phyloP scores from a whole-genome alignment of 2,329 filamentous ascomycete genomes.

The Dryadomyces quercus-mongolicae region DNA sequence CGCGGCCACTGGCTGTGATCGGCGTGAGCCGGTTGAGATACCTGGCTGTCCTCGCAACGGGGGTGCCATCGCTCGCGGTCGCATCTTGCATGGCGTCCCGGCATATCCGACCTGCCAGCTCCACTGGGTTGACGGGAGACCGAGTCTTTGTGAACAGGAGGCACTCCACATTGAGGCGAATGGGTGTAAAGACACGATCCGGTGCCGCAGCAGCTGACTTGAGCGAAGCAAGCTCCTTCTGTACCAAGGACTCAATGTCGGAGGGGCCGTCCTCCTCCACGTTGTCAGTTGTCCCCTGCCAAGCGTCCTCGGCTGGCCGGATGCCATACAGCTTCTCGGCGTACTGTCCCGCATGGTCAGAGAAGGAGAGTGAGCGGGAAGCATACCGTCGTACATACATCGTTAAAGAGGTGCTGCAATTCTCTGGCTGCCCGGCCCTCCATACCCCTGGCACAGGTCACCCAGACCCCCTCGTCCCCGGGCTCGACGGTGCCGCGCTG shows the following conservation, averaged over 20 bases:
- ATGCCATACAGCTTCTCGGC: slow-evolving; percentile 49
- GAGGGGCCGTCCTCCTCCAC: slow-evolving; percentile 13
- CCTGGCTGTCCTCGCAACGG: slow-evolving; percentile 29
- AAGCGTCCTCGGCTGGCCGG: slow-evolving; percentile 21
- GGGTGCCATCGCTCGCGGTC: neutral
- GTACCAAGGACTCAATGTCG: slow-evolving; percentile 63
- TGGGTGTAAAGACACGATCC: slow-evolving; percentile 30
- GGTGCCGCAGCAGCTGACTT: slow-evolving; percentile 24
- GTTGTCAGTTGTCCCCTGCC: neutral
- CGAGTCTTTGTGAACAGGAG: slow-evolving; percentile 49
- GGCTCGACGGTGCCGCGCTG: slow-evolving; percentile 42
- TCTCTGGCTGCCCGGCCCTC: slow-evolving; percentile 59
- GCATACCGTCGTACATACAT: slow-evolving; percentile 30
- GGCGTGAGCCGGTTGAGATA: slow-evolving; percentile 49
- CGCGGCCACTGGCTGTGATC: slow-evolving; percentile 43
- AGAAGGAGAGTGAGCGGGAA: neutral
- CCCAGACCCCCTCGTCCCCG: slow-evolving; percentile 66
- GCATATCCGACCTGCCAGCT: slow-evolving; percentile 42
- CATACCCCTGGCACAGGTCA: slow-evolving; percentile 61
- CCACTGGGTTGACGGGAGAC: slow-evolving; percentile 41
- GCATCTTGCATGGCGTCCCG: slow-evolving; percentile 35
- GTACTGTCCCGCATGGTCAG: slow-evolving; percentile 35
- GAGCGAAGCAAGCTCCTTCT: slow-evolving; percentile 57
- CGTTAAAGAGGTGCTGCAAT: slow-evolving; percentile 51
- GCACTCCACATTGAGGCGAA: slow-evolving; percentile 47